phyloP scores from a whole-genome alignment of 352 stramenopile species.

The Globisporangium sylvaticum region DNA sequence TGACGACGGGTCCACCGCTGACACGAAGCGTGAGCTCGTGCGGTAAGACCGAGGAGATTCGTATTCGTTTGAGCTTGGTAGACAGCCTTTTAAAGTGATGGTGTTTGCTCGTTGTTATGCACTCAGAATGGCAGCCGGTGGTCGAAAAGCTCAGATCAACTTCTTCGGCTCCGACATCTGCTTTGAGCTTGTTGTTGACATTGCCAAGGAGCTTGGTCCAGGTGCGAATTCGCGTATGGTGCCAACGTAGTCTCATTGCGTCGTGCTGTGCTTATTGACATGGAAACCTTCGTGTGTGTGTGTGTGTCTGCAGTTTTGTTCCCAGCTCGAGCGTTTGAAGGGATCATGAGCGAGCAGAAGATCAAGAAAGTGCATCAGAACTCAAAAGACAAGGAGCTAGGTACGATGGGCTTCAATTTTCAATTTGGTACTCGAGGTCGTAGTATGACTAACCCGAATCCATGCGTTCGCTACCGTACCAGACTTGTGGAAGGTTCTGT shows the following conservation, averaged over 20 bases:
- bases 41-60: conserved; percentile 25
- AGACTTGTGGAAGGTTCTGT: conserved; percentile 75
- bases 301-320: conserved; percentile 47
- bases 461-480: background rate
- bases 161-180: conserved; percentile 76
- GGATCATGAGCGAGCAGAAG: conserved; percentile 78
- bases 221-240: conserved; percentile 19
- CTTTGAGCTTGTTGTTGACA: conserved; percentile 68
- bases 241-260: background rate
- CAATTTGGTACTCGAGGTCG: background rate
- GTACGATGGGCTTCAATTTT: conserved; percentile 16
- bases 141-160: conserved; percentile 68
- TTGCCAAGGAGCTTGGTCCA: conserved; percentile 53
- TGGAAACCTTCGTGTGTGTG: background rate
- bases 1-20: conserved; percentile 27
- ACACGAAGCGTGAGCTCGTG: conserved; percentile 70
- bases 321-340: conserved; percentile 66
- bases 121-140: conserved; percentile 57
- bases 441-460: background rate
- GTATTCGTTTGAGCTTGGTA: background rate
- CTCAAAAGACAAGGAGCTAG: conserved; percentile 64
- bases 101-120: background rate
- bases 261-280: background rate
- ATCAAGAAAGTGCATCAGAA: conserved; percentile 73
- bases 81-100: background rate